Evolutionary conservation across 352 stramenopile genomes (phyloP), one percentile per base, ranked within the genome.

Genomic region (Phytophthora chlamydospora): DNA sequence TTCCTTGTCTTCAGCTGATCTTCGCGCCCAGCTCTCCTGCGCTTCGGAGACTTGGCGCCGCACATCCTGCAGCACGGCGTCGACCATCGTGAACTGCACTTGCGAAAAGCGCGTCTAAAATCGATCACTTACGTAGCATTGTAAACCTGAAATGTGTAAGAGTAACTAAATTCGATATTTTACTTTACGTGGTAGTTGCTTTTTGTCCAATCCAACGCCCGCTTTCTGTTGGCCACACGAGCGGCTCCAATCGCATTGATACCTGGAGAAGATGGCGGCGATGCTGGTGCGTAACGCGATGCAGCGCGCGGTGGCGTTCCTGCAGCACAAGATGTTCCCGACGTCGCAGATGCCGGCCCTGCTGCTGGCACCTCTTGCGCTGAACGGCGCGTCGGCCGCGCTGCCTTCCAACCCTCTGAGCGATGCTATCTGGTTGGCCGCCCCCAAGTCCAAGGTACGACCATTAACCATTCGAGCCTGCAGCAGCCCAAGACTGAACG

Each of bases 381-480:
- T 88, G 27, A 79, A 61, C 50, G 67, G 65, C 13, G 68, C 68
- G 0, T 62, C 78, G 7, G 53, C 66, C 13, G 51, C 75, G 27
- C 49, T 80, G 27, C 41, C 69, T 11, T 71, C 66, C 36, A 88
- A 89, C 76, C 58, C 75, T 57, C 73, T 93, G 41, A 73, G 78
- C 40, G 78, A 94, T 44, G 78, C 78, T 34, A 83, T 95, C 61
- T 95, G 87, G 87, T 65, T 90, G 31, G 87, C 87, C 3, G 84
- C 83, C 31, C 87, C 87, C 52, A 95, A 95, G 78, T 95, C 87
- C 60, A 95, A 95, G 82, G 85, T 94, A 71, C 43, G 79, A 53
- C 10, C 2, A 39, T n/a, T 4, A 3, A 14, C 38, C 19, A 17
- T 40, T 40, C 34, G 34, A 40, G 34, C 9, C 34, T n/a, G 14